Percentiles rank a stretch among this genome's conserved stretches.
Conservation (phyloP, 2,329 filamentous ascomycete species). For the Paramyrothecium sp. region DNA sequence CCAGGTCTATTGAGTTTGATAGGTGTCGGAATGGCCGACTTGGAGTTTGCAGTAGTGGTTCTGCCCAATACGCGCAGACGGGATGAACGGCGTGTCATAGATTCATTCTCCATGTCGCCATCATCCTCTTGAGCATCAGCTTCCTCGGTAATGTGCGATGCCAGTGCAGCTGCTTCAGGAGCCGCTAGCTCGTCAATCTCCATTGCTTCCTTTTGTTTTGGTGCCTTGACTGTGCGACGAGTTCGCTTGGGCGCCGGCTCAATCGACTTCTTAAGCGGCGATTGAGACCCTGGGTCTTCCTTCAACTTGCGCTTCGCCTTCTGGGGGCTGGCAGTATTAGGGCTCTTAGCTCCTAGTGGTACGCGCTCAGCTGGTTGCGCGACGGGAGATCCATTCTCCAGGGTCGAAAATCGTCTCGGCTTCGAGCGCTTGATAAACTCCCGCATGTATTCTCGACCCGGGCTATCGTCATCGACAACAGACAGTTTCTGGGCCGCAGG, state of each 20-base stretch:
- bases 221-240: slow-evolving; percentile 14
- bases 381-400: slow-evolving; percentile 29
- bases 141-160: not conserved
- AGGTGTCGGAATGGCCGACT: slow-evolving; percentile 32
- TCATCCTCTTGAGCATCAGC: slow-evolving; percentile 10
- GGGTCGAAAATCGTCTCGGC: slow-evolving; percentile 22
- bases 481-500: not conserved
- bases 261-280: slow-evolving; percentile 16
- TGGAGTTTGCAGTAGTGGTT: slow-evolving; percentile 12
- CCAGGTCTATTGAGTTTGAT: slow-evolving; percentile 27
- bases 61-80: slow-evolving; percentile 24
- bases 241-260: slow-evolving; percentile 21
- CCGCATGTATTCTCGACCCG: slow-evolving; percentile 30
- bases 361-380: slow-evolving; percentile 20
- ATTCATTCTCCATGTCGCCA: slow-evolving; percentile 10
- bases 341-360: slow-evolving; percentile 32
- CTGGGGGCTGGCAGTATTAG: slow-evolving; percentile 30
- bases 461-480: slow-evolving; percentile 26
- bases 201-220: slow-evolving; percentile 10
- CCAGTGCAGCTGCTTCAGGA: not conserved
- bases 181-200: slow-evolving; percentile 8
- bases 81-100: slow-evolving; percentile 27
- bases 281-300: slow-evolving; percentile 12
- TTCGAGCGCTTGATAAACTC: slow-evolving; percentile 33
- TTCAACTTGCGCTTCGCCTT: slow-evolving; percentile 30